Evolutionary conservation across 768 basidiomycete genomes (phyloP), one percentile per base, ranked within the genome.

Genomic region (Crassisporium funariophilum): DNA sequence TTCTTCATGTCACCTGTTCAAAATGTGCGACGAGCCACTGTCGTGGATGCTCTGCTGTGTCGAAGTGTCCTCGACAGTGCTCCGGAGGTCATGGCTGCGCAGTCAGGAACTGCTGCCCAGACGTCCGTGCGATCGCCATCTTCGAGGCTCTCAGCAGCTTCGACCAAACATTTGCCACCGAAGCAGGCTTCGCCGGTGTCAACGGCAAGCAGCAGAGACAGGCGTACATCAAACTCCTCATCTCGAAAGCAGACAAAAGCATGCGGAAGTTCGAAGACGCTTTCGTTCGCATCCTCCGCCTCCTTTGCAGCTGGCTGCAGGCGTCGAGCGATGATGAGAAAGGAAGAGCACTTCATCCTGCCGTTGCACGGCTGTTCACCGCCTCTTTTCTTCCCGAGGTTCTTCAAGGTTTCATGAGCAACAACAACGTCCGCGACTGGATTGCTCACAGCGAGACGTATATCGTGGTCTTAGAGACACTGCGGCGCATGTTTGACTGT

Each of bases 371-470:
- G 16, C 54, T 68, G 7, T 53, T 69, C 52, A 21, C 54, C 29
- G 41, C 55, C 24, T 67, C 64, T 15, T 55, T 57, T 34, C 55
- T 71, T n/a, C 65, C 65, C 1, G 63, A 66, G 38, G 62, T 69
- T 4, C 50, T 73, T 5, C 60, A 66, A 36, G 55, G 43, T 4
- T 69, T 68, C 51, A 55, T 73, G 16, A 46, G 47, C 39, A 65
- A 67, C 49, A 57, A 54, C 23, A 66, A 62, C 19, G 60, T 64
- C 33, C 60, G 57, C 17, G 65, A 68, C 50, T 73, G 70, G 71
- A 54, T 73, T 42, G 55, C 61, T 22, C 68, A 69, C 46, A 50
- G 55, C 29, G 67, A 67, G 34, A 53, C 66, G 25, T 73, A 71
- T 52, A 23, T 58, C 17, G 56, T 52, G 5, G 60, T 71, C 10